Percentiles rank a stretch among this genome's conserved stretches.
Conservation (phyloP, 495 filamentous ascomycete genomes). For the Saxophila tyrrhenica region DNA sequence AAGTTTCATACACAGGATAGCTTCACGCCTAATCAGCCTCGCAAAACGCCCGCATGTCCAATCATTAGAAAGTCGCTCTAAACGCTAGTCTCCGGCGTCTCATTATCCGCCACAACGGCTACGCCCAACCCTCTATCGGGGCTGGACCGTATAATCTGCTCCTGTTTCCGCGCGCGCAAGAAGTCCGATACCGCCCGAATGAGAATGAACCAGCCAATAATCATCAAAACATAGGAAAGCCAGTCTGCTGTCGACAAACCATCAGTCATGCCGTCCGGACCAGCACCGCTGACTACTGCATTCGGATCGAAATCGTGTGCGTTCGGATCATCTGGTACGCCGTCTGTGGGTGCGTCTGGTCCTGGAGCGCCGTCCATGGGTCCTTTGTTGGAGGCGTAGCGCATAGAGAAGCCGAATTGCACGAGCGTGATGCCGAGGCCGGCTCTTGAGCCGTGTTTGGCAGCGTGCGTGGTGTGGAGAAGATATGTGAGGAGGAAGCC, state of each 20-base stretch:
- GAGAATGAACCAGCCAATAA: constrained; percentile 95
- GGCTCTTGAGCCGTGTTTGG: constrained; percentile 90
- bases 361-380: constrained; percentile 35
- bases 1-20: neutral
- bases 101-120: constrained; percentile 79
- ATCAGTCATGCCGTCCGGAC: constrained; percentile 22
- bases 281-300: constrained; percentile 36
- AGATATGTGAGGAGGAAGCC: constrained; percentile 97
- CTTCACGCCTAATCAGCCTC: neutral
- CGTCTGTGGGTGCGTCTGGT: constrained; percentile 42
- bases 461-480: constrained; percentile 92
- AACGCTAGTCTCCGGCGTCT: constrained; percentile 72
- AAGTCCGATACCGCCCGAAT: constrained; percentile 86
- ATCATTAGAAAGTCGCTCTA: neutral
- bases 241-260: constrained; percentile 65
- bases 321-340: constrained; percentile 72
- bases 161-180: constrained; percentile 73
- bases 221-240: constrained; percentile 90
- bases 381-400: constrained; percentile 30
- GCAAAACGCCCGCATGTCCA: neutral
- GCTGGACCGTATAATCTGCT: constrained; percentile 85
- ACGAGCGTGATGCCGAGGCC: constrained; percentile 94
- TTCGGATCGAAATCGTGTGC: constrained; percentile 77
- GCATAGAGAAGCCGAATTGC: constrained; percentile 94
- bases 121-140: constrained; percentile 80